Evolutionary conservation across 2,329 filamentous ascomycete genomes (phyloP).

Genomic region (Pseudonectria buxi): DNA sequence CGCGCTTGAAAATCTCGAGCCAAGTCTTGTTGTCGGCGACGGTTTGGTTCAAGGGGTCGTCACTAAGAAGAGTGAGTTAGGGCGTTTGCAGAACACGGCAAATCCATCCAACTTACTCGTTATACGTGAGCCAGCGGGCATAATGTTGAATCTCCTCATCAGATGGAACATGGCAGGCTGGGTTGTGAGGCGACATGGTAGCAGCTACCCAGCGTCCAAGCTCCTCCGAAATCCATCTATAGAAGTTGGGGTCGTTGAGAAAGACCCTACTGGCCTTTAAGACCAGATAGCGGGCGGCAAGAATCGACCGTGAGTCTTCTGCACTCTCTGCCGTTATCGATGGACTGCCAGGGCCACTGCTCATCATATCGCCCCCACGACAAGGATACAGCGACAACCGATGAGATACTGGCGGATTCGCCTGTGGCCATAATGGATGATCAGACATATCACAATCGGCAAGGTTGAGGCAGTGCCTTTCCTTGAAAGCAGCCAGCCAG

Average conservation of each 20-base stretch:
- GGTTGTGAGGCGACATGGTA: slow-evolving; percentile 20
- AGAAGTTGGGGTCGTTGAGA: slow-evolving; percentile 20
- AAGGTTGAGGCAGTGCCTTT: slow-evolving; percentile 10
- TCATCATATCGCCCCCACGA: not conserved
- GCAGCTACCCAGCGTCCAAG: slow-evolving; percentile 16
- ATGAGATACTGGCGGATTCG: not conserved
- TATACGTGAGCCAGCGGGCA: slow-evolving; percentile 20
- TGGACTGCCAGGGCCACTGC: too few species aligned
- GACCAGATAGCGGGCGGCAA: slow-evolving; percentile 7
- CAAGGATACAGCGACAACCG: slow-evolving; percentile 2
- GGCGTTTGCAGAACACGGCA: fast-evolving
- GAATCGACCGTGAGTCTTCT: not conserved
- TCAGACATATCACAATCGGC: not conserved
- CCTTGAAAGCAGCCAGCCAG: slow-evolving; percentile 16
- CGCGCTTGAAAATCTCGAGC: slow-evolving; percentile 17
- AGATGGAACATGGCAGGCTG: slow-evolving; percentile 13
- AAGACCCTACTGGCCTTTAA: slow-evolving; percentile 13
- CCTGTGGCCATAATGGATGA: not conserved
- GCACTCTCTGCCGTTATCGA: too few species aligned
- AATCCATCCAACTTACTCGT: slow-evolving; percentile 12
- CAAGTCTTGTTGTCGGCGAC: slow-evolving; percentile 19
- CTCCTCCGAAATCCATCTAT: slow-evolving; percentile 16
- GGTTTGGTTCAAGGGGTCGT: slow-evolving; percentile 22
- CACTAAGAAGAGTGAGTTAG: slow-evolving; percentile 9
- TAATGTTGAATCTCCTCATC: slow-evolving; percentile 22